Percentiles rank a stretch among this genome's conserved stretches.
These are phyloP conservation scores for Macrolepiota fuliginosa DNA, from an alignment of 768 basidiomycete genomes.

Conservation along the genomic window DNA sequence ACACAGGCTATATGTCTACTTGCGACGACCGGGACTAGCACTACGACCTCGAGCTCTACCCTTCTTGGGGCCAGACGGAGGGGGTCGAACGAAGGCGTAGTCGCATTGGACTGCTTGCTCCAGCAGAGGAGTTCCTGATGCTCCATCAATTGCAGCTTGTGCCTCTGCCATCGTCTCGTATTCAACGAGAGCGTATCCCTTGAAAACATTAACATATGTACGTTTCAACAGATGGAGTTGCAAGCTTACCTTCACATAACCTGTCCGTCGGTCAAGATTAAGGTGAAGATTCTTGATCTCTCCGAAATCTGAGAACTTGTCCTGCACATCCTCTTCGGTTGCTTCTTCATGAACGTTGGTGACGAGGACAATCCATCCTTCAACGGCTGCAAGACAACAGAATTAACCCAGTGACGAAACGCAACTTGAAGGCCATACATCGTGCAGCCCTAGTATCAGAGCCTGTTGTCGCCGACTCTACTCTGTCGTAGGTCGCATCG, in stretches of 20 bases:
- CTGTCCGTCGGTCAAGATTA: conserved; percentile 94
- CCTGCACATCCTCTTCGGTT: conserved; percentile 94
- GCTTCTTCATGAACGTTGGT: conserved; percentile 98
- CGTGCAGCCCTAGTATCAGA: conserved; percentile 80
- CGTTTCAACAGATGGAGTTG: background rate
- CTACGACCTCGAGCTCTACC: conserved; percentile 74
- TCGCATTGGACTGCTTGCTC: conserved; percentile 90
- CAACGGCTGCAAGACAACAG: conserved; percentile 65
- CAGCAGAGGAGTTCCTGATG: conserved; percentile 76
- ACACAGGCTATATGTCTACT: conserved; percentile 25
- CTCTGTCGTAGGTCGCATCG: conserved; percentile 78
- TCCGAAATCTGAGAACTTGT: conserved; percentile 95
- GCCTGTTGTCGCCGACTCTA: conserved; percentile 65
- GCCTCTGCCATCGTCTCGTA: conserved; percentile 96
- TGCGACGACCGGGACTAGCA: conserved; percentile 72
- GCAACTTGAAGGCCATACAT: conserved; percentile 49
- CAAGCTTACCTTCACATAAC: conserved; percentile 89
- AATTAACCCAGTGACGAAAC: background rate
- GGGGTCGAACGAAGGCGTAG: conserved; percentile 89
- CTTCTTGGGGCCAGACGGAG: conserved; percentile 80
- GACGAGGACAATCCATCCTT: conserved; percentile 98
- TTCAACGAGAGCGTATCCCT: conserved; percentile 98
- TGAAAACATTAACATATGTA: background rate
- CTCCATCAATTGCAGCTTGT: conserved; percentile 89
- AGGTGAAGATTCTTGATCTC: conserved; percentile 98